Percentiles rank a stretch among this genome's conserved stretches.
Evolutionary conservation across 495 filamentous ascomycete species (phyloP).

Genomic region (Darksidea phi): DNA sequence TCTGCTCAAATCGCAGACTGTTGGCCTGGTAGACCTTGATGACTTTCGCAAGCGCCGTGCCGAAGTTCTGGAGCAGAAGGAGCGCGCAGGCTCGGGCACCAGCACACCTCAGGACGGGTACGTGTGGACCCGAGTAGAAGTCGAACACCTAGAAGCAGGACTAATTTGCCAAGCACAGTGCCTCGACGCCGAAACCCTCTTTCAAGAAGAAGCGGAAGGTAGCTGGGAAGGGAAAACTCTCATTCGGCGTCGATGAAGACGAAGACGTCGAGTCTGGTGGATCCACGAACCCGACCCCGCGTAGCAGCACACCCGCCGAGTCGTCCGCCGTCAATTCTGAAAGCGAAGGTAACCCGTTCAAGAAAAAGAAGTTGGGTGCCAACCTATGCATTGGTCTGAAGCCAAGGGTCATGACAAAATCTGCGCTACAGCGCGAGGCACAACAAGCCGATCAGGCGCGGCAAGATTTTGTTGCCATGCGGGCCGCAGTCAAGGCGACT

Average conservation of each 20-base stretch:
- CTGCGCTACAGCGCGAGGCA: conserved; percentile 75
- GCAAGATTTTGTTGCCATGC: conserved; percentile 78
- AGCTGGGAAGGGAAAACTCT: conserved; percentile 64
- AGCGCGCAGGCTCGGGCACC: conserved; percentile 65
- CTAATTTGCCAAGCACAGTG: conserved; percentile 55
- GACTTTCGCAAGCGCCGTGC: conserved; percentile 97
- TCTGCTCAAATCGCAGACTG: conserved; percentile 86
- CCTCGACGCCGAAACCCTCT: conserved; percentile 48
- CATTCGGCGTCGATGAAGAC: conserved; percentile 63
- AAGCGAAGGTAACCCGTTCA: conserved; percentile 44
- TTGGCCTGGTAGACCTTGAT: conserved; percentile 85
- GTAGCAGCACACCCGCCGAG: conserved; percentile 34
- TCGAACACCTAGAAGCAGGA: background rate
- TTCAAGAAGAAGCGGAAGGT: conserved; percentile 68
- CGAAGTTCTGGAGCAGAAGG: conserved; percentile 88
- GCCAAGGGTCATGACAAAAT: conserved; percentile 84
- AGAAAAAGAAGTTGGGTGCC: conserved; percentile 57
- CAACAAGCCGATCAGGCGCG: conserved; percentile 77
- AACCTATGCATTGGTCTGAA: conserved; percentile 66
- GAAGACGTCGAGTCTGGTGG: conserved; percentile 42
- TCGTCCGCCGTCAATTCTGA: conserved; percentile 46
- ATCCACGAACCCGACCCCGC: conserved; percentile 25
- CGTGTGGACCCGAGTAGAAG: conserved; percentile 15
- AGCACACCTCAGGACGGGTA: conserved; percentile 57
- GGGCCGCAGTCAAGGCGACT: conserved; percentile 83